Evolutionary conservation across 768 basidiomycete species (phyloP).

Genomic region (Jaapia argillacea): DNA sequence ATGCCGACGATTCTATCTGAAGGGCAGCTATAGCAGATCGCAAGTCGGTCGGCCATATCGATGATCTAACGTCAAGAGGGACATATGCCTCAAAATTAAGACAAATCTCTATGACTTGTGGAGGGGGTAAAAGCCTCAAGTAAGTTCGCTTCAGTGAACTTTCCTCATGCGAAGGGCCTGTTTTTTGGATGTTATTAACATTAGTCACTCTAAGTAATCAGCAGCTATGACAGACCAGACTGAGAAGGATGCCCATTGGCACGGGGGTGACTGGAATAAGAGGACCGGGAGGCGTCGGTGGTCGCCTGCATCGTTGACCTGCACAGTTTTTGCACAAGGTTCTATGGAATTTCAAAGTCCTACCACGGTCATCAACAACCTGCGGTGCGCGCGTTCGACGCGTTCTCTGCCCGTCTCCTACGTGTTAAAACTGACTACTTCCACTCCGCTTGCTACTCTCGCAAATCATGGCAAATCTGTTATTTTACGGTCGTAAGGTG

Average conservation of each 20-base stretch:
- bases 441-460: no score
- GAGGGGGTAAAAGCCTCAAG: conserved; percentile 52
- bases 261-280: conserved; percentile 26
- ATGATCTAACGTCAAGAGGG: conserved; percentile 48
- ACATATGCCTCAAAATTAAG: conserved; percentile 62
- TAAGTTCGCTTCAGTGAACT: conserved; percentile 65
- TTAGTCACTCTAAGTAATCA: conserved; percentile 4
- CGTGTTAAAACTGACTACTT: no score
- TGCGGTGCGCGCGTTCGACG: no score
- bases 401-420: no score
- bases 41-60: conserved; percentile 70
- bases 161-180: conserved; percentile 28
- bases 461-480: no score
- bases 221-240: conserved; percentile 16
- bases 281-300: conserved; percentile 26
- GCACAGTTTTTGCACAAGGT: conserved; percentile 69
- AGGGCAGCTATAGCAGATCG: conserved; percentile 51
- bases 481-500: no score
- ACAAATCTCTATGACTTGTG: conserved; percentile 75
- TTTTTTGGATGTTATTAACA: conserved; percentile 13
- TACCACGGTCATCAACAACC: no score
- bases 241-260: conserved; percentile 22
- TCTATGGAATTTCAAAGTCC: conserved; percentile 31
- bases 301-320: conserved; percentile 54
- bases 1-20: conserved; percentile 21